Evolutionary conservation across 805 yeast genomes (phyloP), one percentile per base, ranked within the genome.

Genomic region (Barnettozyma salicaria): DNA sequence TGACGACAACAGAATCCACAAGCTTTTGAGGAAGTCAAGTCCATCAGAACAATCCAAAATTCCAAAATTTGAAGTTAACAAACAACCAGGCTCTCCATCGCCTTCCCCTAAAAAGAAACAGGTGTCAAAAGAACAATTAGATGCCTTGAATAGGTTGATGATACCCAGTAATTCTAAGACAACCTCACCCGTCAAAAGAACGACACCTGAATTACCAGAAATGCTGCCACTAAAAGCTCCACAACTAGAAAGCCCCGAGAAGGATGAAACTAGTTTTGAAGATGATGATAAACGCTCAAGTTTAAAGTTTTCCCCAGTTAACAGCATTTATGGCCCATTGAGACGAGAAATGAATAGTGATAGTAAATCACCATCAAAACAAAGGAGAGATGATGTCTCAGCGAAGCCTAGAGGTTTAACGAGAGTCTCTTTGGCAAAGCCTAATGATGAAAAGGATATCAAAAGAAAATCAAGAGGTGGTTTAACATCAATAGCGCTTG

Each of bases 221-320:
- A 21, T 26, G 6, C 10, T 5, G 21, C 29, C 35, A 8, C 17
- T 18, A 10, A 33, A 29, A 22, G 26, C 37, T n/a, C 32, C 36
- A 12, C 18, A 30, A 11, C 25, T 34, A 29, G 40, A 35, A 23
- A 37, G 45, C 30, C 37, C 36, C 14, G 17, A 19, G 1, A 17
- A 28, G 5, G 33, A 25, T 17, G 19, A 32, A 14, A 20, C 27
- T 6, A 31, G 27, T 14, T 36, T 34, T 3, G 42, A 42, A 2
- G 32, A 39, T 18, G 43, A 40, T 26, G 37, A 40, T 17, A 43
- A 40, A n/a, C 45, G 43, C 11, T 35, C 40, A 1, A 42, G 48
- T 27, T 30, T 44, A 22, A 43, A 41, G 22, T 50, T 54, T 30
- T 50, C 59, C 2, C 59, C 59, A 10, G 57, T 53, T 11, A 50